Base-by-base conservation (phyloP, 2,329 filamentous ascomycete genomes). In the Metarhizium humberi region DNA sequence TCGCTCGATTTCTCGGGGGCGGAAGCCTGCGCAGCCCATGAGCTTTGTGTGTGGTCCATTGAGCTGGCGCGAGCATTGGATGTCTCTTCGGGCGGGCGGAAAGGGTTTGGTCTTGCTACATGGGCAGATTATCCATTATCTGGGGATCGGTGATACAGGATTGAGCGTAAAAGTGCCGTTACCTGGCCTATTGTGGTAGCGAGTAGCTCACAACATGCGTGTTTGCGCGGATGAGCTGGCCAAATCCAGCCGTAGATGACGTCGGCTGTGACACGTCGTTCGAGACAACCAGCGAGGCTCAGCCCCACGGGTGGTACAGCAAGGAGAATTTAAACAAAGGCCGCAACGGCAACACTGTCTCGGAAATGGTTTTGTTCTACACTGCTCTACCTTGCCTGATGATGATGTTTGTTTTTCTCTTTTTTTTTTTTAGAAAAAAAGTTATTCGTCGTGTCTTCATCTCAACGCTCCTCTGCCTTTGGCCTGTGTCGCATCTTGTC, bases 1-100 rank as follows among this genome's bases (percentile, higher is more conserved):
- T 87, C 86, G 73, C 90, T 87, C 56, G 86, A 82, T 75, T 78
- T 81, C 57, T 83, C 79, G 59, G 74, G 71, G 48, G 77, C 73
- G 14, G 76, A 75, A 60, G 75, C 66, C 63, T 78, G 73, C 57
- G 75, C 70, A 59, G 66, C 72, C 74, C 76, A 78, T 52, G 72
- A 63, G 59, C 70, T 63, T 48, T 74, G 67, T 55, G 69, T 67
- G 66, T 74, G 71, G 66, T 81, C 78, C 78, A 81, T 81, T 59
- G 52, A 38, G 46, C 50, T 55, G 36, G 47, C 45, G 52, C 48
- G 32, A 51, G 58, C 53, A 56, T 55, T 50, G 55, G 58, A 43
- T 36, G 46, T 32, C 34, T 42, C 56, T 57, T 55, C 56, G 49
- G 57, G 55, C 46, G 54, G 54, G 32, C 40, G 45, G 53, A 30